Base-by-base conservation (phyloP, 805 yeast species). In the Pichia scutulata region DNA sequence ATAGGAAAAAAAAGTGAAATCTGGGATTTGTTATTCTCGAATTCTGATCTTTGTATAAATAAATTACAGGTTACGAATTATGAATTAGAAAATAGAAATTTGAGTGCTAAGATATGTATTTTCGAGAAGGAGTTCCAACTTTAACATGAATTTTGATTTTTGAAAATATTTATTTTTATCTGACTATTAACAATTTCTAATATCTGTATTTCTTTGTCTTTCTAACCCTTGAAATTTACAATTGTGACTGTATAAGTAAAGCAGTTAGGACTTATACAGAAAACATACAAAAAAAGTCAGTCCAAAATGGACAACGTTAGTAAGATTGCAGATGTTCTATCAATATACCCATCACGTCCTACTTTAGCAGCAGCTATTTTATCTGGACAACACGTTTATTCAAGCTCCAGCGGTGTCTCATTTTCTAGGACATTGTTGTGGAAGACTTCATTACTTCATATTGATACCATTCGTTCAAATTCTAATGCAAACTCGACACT, bases 381-480 rank as follows among this genome's bases (percentile, higher is more conserved):
- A 14, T 46, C 52, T 16, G 52, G 52, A 5, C 21, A 40, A 19
- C 52, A 50, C 4, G 45, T 46, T 18, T 50, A 46, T 33, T 46
- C 52, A 30, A 46, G 37, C 16, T 41, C 48, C 5, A 39, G 24
- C 13, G 33, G 22, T 18, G 37, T 41, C 5, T 47, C 52, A 18
- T 58, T 56, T 36, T 56, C 59, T 7, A 52, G 61, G 39, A 41
- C 61, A 12, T 44, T 58, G 18, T 21, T 58, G 2, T 58, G 61
- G 61, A 58, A 58, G 42, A 43, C 59, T 18, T 43, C 54, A 12
- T 40, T 53, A 9, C 28, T 57, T 21, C 53, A 52, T 19, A 36
- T 56, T 23, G 52, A 52, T 7, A 52, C 46, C 13, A 28, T 26
- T 14, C 42, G 47, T 9, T 43, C 47, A 3, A 41, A 39, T 13